Base-by-base conservation (phyloP, 2,329 filamentous ascomycete species). In the Colletotrichum musae region DNA sequence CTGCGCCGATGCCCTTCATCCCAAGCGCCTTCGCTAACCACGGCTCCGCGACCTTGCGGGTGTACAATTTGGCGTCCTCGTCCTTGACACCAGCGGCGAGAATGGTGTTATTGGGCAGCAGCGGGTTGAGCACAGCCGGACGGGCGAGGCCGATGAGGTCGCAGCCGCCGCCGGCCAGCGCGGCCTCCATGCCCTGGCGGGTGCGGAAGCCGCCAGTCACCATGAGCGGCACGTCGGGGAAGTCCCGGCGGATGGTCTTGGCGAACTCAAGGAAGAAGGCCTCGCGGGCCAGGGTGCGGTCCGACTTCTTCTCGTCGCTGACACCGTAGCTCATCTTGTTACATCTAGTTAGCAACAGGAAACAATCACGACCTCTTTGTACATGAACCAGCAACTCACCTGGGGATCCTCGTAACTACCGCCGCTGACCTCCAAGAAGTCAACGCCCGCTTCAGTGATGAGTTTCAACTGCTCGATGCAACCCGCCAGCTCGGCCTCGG, bases 181-280 rank as follows among this genome's bases (percentile, higher is more conserved):
- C 83, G 0, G 73, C 75, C 57, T 84, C 81, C 78, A 85, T 83
- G 2, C 82, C 82, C 1, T 65, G 62, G 0, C 83, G 73, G 0
- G 84, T 86, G 1, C 89, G 84, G 76, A 93, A 91, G 0, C 90
- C 91, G 4, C 91, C 90, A 0, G 89, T 92, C 4, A 92, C 83
- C 81, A 89, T 86, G 39, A 89, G 76, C 0, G 84, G 78, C 0
- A 86, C 77, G 4, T 78, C 71, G 0, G 84, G 82, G 63, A 86
- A 82, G 26, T 79, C 77, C 5, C 75, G 74, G 32, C 87, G 83
- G 41, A 88, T 84, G 9, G 82, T 79, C n/a, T 81, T 79, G 0
- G 89, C 88, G 71, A 92, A 93, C 53, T 92, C 87, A 1, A 92
- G 80, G 79, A 93, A 93, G 81, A 91, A 93, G 0, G 90, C 89